Evolutionary conservation across 1,284 basidiomycete species (phyloP), one percentile per base, ranked within the genome.

Genomic region (Tylopilus orsonianus): DNA sequence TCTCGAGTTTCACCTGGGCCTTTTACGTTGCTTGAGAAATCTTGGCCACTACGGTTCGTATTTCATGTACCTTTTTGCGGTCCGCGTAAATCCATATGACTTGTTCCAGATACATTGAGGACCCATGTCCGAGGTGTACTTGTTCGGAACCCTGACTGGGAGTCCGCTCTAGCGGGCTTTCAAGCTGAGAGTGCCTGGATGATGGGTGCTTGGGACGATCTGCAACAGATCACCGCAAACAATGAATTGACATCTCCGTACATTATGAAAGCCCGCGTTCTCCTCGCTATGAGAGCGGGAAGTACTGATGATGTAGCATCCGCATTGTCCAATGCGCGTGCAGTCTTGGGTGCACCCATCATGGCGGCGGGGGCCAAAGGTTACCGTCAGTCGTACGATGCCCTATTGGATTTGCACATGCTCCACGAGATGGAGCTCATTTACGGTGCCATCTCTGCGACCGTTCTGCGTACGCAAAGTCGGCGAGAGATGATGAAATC

Each of bases 181-280:
- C 87, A 93, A 56, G 85, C 93, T 12, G 96, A 99, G 71, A 93
- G 94, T 48, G 91, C 93, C 1, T 96, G 94, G 84, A 96, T 96
- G 75, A 86, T 93, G 18, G 90, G 93, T 8, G 93, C 96, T 56
- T 98, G 96, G 95, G 77, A 82, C 8, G 87, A 88, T 41, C 87
- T 97, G 19, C 73, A 82, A 49, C 66, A 69, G 5, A 73, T 89
- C 29, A 78, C 87, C 29, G 69, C 76, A n/a, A 69, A 71, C 23
- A 71, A 75, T 20, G 70, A 76, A 42, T 62, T 69, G 29, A 74
- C 77, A 30, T 75, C 77, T 1, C 73, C 92, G 0, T 81, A 89
- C 33, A 77, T 89, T 32, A 82, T 89, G 16, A 86, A 97, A 50
- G 95, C 90, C 4, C 80, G 85, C 22, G 81, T 94, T 13, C 77